phyloP scores from a whole-genome alignment of 2,329 filamentous ascomycete species.

The Aspergillus awamori region DNA sequence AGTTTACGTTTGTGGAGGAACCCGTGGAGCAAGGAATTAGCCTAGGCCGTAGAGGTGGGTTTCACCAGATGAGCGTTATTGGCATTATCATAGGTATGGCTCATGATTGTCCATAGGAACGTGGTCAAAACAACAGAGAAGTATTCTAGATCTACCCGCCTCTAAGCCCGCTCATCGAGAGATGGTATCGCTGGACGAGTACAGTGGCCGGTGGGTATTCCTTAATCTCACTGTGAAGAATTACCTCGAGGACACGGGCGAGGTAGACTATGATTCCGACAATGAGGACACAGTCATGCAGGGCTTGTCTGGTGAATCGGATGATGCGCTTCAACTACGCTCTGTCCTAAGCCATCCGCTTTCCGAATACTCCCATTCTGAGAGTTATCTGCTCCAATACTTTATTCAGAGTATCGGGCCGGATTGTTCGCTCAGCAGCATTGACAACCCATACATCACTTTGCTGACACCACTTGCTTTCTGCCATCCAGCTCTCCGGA shows the following conservation, averaged over 20 bases:
- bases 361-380: constrained; percentile 12
- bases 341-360: constrained; percentile 16
- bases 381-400: constrained; percentile 30
- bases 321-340: not conserved
- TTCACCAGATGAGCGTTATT: not conserved
- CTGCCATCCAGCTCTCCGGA: constrained; percentile 25
- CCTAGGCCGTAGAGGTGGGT: constrained; percentile 28
- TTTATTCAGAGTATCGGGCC: constrained; percentile 35
- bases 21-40: constrained; percentile 32
- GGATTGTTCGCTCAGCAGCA: constrained; percentile 33
- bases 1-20: constrained; percentile 34
- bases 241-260: too few species aligned
- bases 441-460: constrained; percentile 34
- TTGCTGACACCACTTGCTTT: constrained; percentile 30
- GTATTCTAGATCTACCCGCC: too few species aligned
- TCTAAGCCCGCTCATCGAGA: too few species aligned
- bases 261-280: not conserved
- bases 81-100: too few species aligned
- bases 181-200: constrained; percentile 5
- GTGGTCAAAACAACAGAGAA: too few species aligned
- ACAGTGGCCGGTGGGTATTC: constrained; percentile 27
- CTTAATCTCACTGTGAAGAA: constrained; percentile 25
- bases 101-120: too few species aligned
- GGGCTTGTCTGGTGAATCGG: too few species aligned
- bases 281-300: not conserved